Evolutionary conservation across 129 eudicot genomes (phyloP).

Genomic region (Calendula officinalis): DNA sequence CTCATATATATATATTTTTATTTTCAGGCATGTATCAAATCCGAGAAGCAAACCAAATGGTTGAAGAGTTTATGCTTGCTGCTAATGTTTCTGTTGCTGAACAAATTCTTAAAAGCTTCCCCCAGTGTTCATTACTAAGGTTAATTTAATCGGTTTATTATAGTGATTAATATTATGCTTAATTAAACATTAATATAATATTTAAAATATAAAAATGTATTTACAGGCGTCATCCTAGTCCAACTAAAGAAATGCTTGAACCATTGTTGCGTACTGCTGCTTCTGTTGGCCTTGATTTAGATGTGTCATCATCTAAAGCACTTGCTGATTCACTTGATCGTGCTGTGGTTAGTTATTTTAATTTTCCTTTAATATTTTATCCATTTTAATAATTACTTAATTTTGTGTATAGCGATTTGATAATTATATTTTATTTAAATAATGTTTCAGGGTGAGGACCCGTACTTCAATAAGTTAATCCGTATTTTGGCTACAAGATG

Average conservation of each 20-base stretch:
- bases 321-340: conserved; percentile 97
- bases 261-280: conserved; percentile 92
- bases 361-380: not conserved
- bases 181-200: not conserved
- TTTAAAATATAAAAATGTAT: not conserved
- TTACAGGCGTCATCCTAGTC: conserved; percentile 95
- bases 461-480: conserved; percentile 86
- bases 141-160: conserved; percentile 11
- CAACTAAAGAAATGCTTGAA: conserved; percentile 97
- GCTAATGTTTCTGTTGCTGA: conserved; percentile 94
- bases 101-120: conserved; percentile 77
- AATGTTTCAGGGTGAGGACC: conserved; percentile 75
- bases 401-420: not conserved
- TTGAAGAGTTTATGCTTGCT: conserved; percentile 99
- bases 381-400: not conserved
- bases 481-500: conserved; percentile 97
- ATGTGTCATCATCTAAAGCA: conserved; percentile 91
- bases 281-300: conserved; percentile 80
- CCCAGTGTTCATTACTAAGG: conserved; percentile 76
- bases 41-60: conserved; percentile 98
- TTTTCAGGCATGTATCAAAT: conserved; percentile 94
- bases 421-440: not conserved
- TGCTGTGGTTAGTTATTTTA: conserved; percentile 64
- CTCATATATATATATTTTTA: not conserved
- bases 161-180: not conserved